These are phyloP conservation scores for Pestalotiopsis sp. DNA, from an alignment of 2,329 filamentous ascomycete species.

Conservation along the genomic window DNA sequence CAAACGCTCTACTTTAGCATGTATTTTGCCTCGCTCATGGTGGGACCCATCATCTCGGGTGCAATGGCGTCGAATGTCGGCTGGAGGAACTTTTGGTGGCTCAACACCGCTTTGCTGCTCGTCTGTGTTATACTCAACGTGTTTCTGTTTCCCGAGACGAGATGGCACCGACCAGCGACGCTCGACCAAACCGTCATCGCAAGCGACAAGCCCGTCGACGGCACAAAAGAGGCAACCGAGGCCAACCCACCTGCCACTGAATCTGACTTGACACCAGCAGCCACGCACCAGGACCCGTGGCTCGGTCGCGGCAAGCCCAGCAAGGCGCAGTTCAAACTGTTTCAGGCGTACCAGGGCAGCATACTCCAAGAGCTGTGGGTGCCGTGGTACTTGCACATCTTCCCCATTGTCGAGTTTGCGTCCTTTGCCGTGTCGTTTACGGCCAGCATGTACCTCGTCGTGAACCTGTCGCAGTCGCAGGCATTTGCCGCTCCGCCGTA, in stretches of 20 bases:
- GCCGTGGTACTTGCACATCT: constrained; percentile 64
- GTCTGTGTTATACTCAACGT: constrained; percentile 53
- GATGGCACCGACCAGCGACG: constrained; percentile 52
- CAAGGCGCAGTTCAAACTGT: constrained; percentile 58
- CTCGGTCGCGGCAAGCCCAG: constrained; percentile 58
- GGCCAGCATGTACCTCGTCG: constrained; percentile 10
- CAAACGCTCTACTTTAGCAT: constrained; percentile 57
- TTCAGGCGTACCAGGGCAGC: constrained; percentile 48
- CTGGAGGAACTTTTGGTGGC: constrained; percentile 68
- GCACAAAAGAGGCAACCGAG: neutral
- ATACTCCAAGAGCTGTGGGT: constrained; percentile 59
- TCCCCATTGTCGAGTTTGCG: constrained; percentile 48
- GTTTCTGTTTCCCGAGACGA: constrained; percentile 67
- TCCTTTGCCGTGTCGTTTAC: constrained; percentile 11
- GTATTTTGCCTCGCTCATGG: constrained; percentile 66
- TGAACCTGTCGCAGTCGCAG: constrained; percentile 12
- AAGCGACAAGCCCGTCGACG: neutral
- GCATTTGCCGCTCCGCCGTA: constrained; percentile 42
- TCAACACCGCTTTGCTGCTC: constrained; percentile 59
- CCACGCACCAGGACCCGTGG: constrained; percentile 52
- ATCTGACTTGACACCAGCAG: constrained; percentile 28
- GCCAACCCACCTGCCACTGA: neutral
- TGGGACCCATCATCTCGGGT: constrained; percentile 42
- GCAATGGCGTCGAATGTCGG: constrained; percentile 61
- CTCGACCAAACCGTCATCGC: constrained; percentile 20